Evolutionary conservation across 2,329 filamentous ascomycete genomes (phyloP).

Genomic region (Diaporthe amygdali): DNA sequence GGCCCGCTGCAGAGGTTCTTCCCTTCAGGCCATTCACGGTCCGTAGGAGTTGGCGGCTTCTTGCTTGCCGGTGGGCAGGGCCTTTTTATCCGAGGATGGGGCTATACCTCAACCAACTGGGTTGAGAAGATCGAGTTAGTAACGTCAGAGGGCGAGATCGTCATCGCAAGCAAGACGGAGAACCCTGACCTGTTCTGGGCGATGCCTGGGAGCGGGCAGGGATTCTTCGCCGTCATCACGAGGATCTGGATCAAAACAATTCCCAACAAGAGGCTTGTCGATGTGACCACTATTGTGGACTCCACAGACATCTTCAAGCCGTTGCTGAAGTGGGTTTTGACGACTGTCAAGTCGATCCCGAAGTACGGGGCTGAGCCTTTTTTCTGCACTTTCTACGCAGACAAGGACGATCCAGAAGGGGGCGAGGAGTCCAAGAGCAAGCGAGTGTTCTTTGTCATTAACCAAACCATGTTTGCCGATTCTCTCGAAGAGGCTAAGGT

Average conservation of each 20-base stretch:
- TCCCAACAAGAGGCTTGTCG: not conserved
- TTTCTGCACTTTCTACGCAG: not conserved
- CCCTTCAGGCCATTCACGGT: not conserved
- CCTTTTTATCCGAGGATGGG: not conserved
- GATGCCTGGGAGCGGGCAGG: not conserved
- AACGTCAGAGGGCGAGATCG: not conserved
- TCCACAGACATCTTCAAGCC: not conserved
- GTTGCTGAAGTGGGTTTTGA: not conserved
- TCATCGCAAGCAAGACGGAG: not conserved
- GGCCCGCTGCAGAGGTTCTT: not conserved
- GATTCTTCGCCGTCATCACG: not conserved
- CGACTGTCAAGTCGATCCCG: not conserved
- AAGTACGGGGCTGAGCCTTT: not conserved
- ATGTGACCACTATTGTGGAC: not conserved
- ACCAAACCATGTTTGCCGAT: conserved; percentile 1
- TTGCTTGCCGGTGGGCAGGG: not conserved
- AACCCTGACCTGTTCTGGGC: not conserved
- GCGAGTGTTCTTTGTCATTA: not conserved
- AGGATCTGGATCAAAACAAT: not conserved
- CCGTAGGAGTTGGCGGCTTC: not conserved
- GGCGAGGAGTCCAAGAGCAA: not conserved
- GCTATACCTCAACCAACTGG: not conserved
- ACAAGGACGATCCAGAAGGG: not conserved
- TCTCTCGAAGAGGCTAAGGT: not conserved
- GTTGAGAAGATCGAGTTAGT: not conserved